Base-by-base conservation (phyloP, 2,329 filamentous ascomycete genomes). In the Penicillium concentricum region DNA sequence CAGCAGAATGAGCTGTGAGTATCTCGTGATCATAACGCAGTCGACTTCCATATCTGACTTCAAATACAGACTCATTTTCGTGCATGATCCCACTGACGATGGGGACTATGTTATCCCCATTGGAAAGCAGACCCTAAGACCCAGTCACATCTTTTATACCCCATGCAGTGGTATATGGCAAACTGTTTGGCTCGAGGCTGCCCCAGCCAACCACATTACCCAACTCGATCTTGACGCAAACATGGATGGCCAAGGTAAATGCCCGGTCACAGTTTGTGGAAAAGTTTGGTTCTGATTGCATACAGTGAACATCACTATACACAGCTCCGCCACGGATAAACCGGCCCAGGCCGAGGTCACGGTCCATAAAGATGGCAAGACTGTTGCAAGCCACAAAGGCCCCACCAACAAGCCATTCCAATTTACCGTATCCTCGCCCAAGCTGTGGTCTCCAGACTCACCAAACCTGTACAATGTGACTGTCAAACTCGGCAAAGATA, bases 81-180 rank as follows among this genome's bases (percentile, higher is more conserved):
- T 88, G 0, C 82, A 83, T 51, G 87, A 90, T 58, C 87, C 87
- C 0, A 89, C 87, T 0, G 87, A 90, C 63, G 67, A 70, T 30
- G 76, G 77, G 2, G 71, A 73, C 5, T 76, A 79, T 56, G 79
- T 86, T 13, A 86, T 87, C 41, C 87, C 87, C 0, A 80, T 88
- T 42, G 87, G 87, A 60, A 89, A 89, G 68, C 87, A 88, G 69
- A 82, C 81, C 0, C 67, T 81, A 0, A 74, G 72, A 0, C 84
- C 82, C 2, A 63, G 60, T 18, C 70, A 72, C 63, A 90, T 90
- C 58, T 90, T 88, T 70, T 90, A 90, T 69, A 85, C 84, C 0
- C 84, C 88, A 0, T 90, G 87, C 68, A 87, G 85, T 34, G 88
- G 88, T 5, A 90, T 91, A 61, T 91, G 88, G 88, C 87, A 90